Conservation (phyloP, 129 eudicot species). For the sunflower (Helianthus annuus) region DNA sequence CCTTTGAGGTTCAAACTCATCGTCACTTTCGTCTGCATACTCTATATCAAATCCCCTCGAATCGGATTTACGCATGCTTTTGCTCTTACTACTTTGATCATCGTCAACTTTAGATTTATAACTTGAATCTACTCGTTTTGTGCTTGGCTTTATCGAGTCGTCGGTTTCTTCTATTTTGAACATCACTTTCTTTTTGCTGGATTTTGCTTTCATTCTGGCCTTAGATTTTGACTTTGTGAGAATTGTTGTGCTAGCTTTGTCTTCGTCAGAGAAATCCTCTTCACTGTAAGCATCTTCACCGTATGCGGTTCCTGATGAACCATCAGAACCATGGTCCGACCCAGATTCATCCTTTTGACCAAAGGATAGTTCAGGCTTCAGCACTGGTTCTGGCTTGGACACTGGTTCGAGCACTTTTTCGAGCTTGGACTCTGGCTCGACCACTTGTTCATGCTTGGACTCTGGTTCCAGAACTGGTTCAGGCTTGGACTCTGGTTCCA, state of each 20-base stretch:
- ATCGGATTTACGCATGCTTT: slow-evolving; percentile 30
- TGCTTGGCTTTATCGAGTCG: slow-evolving; percentile 24
- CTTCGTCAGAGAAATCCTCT: slow-evolving; percentile 38
- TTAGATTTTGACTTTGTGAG: slow-evolving; percentile 25
- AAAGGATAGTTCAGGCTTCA: slow-evolving; percentile 8
- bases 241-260: slow-evolving; percentile 26
- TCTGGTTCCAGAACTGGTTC: background rate
- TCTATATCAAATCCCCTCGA: slow-evolving; percentile 32
- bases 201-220: slow-evolving; percentile 27
- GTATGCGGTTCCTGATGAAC: slow-evolving; percentile 35
- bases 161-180: slow-evolving; percentile 28
- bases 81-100: slow-evolving; percentile 10
- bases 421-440: background rate
- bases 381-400: background rate
- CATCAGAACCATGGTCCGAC: slow-evolving; percentile 21
- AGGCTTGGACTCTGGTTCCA: background rate
- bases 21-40: slow-evolving; percentile 39
- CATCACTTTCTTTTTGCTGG: slow-evolving; percentile 37
- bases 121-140: slow-evolving; percentile 24
- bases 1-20: slow-evolving; percentile 30
- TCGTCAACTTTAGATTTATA: slow-evolving; percentile 18
- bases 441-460: background rate
- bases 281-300: slow-evolving; percentile 37
- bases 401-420: slow-evolving; percentile 1
- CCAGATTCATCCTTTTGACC: slow-evolving; percentile 16